These are phyloP conservation scores for Zanthoxylum bungeanum DNA, from an alignment of 345 rosid species.

Conservation along the genomic window DNA sequence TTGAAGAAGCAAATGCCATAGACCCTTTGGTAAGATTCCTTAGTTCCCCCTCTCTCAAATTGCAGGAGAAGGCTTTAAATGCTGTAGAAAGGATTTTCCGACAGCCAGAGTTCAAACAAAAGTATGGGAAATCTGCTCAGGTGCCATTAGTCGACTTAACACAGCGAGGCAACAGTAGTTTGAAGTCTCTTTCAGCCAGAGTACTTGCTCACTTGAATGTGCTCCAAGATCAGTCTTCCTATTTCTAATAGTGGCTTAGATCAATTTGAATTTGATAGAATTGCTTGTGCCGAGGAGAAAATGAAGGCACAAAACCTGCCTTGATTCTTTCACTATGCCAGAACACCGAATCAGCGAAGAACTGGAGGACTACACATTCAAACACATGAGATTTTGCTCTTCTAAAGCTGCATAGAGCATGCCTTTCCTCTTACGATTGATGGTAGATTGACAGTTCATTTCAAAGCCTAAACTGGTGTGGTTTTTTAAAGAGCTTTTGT, in stretches of 20 bases:
- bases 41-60: conserved; percentile 38
- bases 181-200: conserved; percentile 62
- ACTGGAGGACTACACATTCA: no score
- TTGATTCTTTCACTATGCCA: no score
- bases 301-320: background rate
- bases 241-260: no score
- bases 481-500: no score
- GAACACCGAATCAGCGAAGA: no score
- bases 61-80: conserved; percentile 56
- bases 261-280: no score
- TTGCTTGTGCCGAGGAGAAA: no score
- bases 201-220: conserved; percentile 66
- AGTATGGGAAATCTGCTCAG: conserved; percentile 57
- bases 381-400: no score
- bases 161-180: conserved; percentile 51
- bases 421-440: no score
- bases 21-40: conserved; percentile 43
- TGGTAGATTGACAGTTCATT: conserved; percentile 2
- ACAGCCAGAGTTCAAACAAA: conserved; percentile 50
- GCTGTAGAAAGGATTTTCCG: conserved; percentile 63
- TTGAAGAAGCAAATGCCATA: conserved; percentile 53
- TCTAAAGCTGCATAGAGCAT: no score
- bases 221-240: conserved; percentile 66
- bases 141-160: conserved; percentile 63
- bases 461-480: no score